Evolutionary conservation across 805 yeast genomes (phyloP), one percentile per base, ranked within the genome.

Genomic region (Yarrowia sp.): DNA sequence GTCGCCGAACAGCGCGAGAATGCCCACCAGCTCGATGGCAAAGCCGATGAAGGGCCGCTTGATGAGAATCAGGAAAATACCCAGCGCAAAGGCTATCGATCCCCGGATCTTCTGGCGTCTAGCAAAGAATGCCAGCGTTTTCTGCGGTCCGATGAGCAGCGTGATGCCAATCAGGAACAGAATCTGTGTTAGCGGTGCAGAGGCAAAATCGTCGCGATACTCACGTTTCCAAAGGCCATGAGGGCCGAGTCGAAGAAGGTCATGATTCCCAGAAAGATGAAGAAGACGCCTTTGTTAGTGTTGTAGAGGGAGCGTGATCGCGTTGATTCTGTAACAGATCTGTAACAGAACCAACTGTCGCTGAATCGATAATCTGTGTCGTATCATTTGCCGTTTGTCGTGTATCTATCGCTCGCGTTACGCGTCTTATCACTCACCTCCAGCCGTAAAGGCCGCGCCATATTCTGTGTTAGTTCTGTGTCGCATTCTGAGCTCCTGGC

Each of bases 361-460:
- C n/a, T n/a, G n/a, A n/a, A n/a, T n/a, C n/a, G n/a, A n/a, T n/a
- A n/a, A n/a, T 49, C 38, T 8, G 38, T 27, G 12, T 18, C 21
- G 16, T 32, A 13, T 18, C 13, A 22, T 21, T 14, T 32, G n/a
- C n/a, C n/a, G n/a, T n/a, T n/a, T n/a, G n/a, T n/a, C n/a, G n/a
- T n/a, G n/a, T n/a, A n/a, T n/a, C n/a, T n/a, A n/a, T n/a, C n/a
- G n/a, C n/a, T n/a, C n/a, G n/a, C n/a, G n/a, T n/a, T 61, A 53
- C 61, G 44, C 18, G 47, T 27, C 35, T 2, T n/a, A n/a, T n/a
- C 16, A 67, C 72, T 53, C 71, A 74, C 85, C 97, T 32, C 87
- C 88, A 16, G 96, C 91, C 4, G 97, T 89, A 78, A 91, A 87
- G 2, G 90, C 97, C 18, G 90, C 97, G 35, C 98, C 98, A 69